These are phyloP conservation scores for Aspergillus spinulosporus DNA, from an alignment of 2,329 filamentous ascomycete genomes.

Conservation along the genomic window DNA sequence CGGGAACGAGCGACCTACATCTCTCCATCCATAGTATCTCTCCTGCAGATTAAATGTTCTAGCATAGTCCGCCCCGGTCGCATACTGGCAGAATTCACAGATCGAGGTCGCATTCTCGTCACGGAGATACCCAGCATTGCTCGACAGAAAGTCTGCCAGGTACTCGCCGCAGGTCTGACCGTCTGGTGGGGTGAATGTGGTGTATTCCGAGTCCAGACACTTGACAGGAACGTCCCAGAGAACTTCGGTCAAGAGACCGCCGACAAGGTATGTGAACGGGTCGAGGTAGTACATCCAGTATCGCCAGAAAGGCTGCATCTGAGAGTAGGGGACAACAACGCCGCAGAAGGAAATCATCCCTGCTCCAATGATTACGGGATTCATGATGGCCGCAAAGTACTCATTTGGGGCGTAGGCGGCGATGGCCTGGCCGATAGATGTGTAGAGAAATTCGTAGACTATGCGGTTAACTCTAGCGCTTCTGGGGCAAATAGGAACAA, in stretches of 20 bases:
- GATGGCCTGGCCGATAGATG: conserved; percentile 49
- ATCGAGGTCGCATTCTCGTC: conserved; percentile 29
- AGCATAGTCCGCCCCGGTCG: conserved; percentile 36
- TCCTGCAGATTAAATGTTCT: conserved; percentile 35
- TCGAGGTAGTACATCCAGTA: conserved; percentile 49
- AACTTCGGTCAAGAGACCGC: conserved; percentile 39
- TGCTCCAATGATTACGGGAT: conserved; percentile 56
- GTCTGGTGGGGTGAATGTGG: conserved; percentile 29
- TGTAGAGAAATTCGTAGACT: conserved; percentile 48
- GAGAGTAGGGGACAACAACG: conserved; percentile 40
- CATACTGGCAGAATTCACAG: conserved; percentile 36
- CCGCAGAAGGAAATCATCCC: conserved; percentile 44
- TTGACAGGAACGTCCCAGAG: conserved; percentile 43
- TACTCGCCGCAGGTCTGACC: conserved; percentile 38
- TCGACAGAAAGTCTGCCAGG: conserved; percentile 33
- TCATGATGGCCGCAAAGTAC: conserved; percentile 59
- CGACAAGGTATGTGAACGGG: conserved; percentile 47
- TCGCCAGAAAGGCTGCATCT: conserved; percentile 44
- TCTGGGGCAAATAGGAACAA: too few relatives aligned
- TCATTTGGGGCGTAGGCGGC: conserved; percentile 63
- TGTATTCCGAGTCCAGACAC: conserved; percentile 36
- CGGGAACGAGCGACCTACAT: conserved; percentile 26
- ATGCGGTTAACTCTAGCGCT: background rate
- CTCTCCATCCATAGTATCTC: conserved; percentile 41
- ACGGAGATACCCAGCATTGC: conserved; percentile 32